Evolutionary conservation across 805 yeast genomes (phyloP).

Genomic region (Saturnispora gosingensis): DNA sequence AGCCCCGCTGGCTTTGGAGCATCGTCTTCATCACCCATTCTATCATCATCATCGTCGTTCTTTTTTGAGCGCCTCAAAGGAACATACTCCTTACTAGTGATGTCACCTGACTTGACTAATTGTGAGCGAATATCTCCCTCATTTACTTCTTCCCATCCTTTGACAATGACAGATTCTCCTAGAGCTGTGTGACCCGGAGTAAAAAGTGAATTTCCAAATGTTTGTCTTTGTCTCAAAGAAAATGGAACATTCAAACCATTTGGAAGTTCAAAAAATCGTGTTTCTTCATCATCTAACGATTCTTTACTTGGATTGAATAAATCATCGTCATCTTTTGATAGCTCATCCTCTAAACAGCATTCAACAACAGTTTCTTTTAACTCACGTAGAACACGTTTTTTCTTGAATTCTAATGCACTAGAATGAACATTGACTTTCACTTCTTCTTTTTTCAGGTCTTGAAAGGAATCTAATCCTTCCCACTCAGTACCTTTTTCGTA

Average conservation of each 20-base stretch:
- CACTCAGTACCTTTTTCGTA: constrained; percentile 31
- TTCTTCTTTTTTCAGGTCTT: constrained; percentile 1
- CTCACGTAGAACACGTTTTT: constrained; percentile 50
- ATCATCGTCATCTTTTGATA: constrained; percentile 16
- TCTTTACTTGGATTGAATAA: constrained; percentile 7
- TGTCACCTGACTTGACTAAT: constrained; percentile 22
- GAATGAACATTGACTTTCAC: constrained; percentile 24
- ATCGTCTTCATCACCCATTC: background rate
- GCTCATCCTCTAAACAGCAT: constrained; percentile 28
- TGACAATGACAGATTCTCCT: constrained; percentile 15
- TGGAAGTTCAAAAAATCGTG: constrained; percentile 62
- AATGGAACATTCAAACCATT: constrained; percentile 61
- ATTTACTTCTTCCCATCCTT: constrained; percentile 31
- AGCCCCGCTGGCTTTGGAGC: constrained; percentile 30
- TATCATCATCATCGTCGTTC: constrained; percentile 27
- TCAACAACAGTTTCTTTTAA: constrained; percentile 65
- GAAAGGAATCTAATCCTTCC: constrained; percentile 28
- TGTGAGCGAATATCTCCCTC: constrained; percentile 43
- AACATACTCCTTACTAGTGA: constrained; percentile 51
- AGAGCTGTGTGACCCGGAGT: constrained; percentile 38
- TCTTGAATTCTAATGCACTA: constrained; percentile 49
- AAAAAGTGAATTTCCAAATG: constrained; percentile 66
- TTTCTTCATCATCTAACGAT: constrained; percentile 17
- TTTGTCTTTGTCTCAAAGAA: constrained; percentile 45
- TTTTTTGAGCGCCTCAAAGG: constrained; percentile 57